phyloP scores from a whole-genome alignment of 176 grass and related monocot genomes.

The Musa acuminata region DNA sequence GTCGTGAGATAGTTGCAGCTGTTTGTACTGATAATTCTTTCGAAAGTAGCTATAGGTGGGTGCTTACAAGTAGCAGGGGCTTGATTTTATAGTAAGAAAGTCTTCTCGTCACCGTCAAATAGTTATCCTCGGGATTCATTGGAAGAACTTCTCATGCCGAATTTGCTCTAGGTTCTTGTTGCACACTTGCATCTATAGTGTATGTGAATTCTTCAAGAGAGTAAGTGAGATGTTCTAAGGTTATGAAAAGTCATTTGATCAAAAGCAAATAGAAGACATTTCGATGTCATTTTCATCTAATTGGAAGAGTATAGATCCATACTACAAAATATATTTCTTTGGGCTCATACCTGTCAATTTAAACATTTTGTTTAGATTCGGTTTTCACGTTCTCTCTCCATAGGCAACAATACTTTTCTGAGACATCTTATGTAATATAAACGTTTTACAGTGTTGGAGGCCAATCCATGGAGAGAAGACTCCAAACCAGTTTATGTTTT shows the following conservation, averaged over 20 bases:
- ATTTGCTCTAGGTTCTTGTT: neutral
- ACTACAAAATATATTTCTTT: neutral
- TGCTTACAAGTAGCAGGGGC: too few relatives aligned
- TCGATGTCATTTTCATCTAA: neutral
- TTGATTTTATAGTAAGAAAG: too few relatives aligned
- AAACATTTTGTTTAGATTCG: neutral
- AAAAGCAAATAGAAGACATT: too few relatives aligned
- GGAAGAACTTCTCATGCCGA: neutral
- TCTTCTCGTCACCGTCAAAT: too few relatives aligned
- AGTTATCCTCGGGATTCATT: neutral
- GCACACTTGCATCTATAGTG: neutral
- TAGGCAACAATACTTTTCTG: neutral
- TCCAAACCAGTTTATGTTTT: constrained; percentile 85
- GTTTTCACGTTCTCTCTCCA: neutral
- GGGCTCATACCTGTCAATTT: neutral
- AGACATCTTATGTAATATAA: neutral
- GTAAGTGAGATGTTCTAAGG: too few relatives aligned
- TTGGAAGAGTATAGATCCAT: neutral
- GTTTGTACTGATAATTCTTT: too few relatives aligned
- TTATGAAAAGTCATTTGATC: too few relatives aligned
- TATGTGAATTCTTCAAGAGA: too few relatives aligned
- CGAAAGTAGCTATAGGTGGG: too few relatives aligned
- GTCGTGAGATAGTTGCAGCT: too few relatives aligned
- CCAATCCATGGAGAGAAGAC: constrained; percentile 95
- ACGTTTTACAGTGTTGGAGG: constrained; percentile 63